A percentile compares a stretch with the other conserved stretches of the same genome.
Conservation (phyloP, 176 grass and related monocot species). For the Oryza nivara region DNA sequence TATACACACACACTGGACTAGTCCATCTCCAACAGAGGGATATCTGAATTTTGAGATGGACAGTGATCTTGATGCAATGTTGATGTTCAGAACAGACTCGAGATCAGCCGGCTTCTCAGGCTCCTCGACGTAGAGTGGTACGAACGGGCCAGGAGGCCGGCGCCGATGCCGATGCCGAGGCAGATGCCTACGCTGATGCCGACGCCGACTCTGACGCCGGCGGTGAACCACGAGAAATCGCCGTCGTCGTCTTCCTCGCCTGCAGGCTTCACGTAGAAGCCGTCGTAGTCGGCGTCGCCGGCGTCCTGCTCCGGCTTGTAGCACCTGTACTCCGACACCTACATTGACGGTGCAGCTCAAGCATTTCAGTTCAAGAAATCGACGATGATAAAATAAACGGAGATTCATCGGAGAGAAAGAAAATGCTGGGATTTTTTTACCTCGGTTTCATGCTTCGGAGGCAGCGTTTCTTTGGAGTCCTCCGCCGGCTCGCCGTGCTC, state of each 20-base stretch:
- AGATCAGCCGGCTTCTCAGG: slow-evolving; percentile 61
- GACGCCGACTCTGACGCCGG: slow-evolving; percentile 78
- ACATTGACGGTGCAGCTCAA: not conserved
- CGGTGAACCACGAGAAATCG: slow-evolving; percentile 81
- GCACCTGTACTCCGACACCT: slow-evolving; percentile 61
- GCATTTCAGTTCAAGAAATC: not conserved
- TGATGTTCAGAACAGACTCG: slow-evolving; percentile 40
- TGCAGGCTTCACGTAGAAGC: slow-evolving; percentile 32
- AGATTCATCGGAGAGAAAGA: not conserved
- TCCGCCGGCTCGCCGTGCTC: slow-evolving; percentile 53
- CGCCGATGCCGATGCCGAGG: slow-evolving; percentile 77
- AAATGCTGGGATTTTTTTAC: slow-evolving; percentile 1
- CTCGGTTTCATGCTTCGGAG: slow-evolving; percentile 14
- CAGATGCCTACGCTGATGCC: slow-evolving; percentile 83
- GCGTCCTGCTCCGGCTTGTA: slow-evolving; percentile 53
- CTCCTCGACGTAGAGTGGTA: slow-evolving; percentile 73
- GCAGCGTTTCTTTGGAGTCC: slow-evolving; percentile 1
- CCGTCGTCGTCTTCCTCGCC: slow-evolving; percentile 41
- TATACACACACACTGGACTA: not conserved
- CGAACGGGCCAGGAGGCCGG: slow-evolving; percentile 66
- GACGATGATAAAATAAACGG: not conserved
- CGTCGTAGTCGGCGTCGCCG: slow-evolving; percentile 36
- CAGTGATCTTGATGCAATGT: not conserved
- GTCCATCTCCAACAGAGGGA: not conserved
- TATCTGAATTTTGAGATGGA: not conserved